A percentile compares a stretch with the other conserved stretches of the same genome.
phyloP scores from a whole-genome alignment of 2,329 filamentous ascomycete genomes.

The Colletotrichum viniferum region DNA sequence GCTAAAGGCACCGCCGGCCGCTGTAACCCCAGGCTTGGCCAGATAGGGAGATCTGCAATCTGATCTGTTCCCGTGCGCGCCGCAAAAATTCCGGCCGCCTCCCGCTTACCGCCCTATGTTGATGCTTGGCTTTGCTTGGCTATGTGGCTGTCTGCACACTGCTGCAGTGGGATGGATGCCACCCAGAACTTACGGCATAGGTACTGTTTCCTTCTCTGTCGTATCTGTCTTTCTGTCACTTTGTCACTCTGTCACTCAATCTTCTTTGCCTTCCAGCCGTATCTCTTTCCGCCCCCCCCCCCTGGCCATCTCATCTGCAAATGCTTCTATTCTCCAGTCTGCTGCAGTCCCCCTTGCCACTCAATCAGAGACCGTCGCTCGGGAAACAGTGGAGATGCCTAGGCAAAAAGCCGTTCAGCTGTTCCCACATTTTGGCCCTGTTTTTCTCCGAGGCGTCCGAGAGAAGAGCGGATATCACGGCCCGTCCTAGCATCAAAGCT shows the following conservation, averaged over 20 bases:
- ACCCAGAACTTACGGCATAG: not conserved
- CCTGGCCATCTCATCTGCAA: not conserved
- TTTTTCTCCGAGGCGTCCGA: conserved; percentile 13
- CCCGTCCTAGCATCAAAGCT: conserved; percentile 18
- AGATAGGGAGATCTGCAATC: not conserved
- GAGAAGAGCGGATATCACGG: conserved; percentile 1
- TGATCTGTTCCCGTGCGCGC: not conserved
- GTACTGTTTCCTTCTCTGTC: not conserved
- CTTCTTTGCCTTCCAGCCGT: not conserved
- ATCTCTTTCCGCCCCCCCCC: not conserved
- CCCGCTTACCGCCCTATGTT: not conserved
- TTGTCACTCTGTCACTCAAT: not conserved
- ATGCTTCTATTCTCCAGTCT: not conserved
- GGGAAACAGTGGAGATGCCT: not conserved
- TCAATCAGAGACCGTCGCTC: not conserved
- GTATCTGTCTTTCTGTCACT: not conserved
- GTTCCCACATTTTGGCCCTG: not conserved
- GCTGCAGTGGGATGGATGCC: not conserved
- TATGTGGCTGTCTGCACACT: not conserved
- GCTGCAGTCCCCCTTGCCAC: not conserved
- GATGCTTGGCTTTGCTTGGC: not conserved
- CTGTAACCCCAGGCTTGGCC: not conserved
- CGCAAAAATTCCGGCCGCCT: not conserved
- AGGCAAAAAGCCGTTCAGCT: not conserved
- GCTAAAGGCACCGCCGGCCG: not conserved